Conservation (phyloP, 306 rosid species). For the Cucumis sativus region Cucumber_9930_V3 NC_026657.2:26656501-26657000, state of each 20-base stretch:
- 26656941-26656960: slow-evolving; percentile 11
- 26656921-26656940: slow-evolving; percentile 31
- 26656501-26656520: too few relatives aligned
- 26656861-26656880: slow-evolving; percentile 46
- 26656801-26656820: slow-evolving; percentile 43
- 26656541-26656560: too few relatives aligned
- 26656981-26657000: too few relatives aligned
- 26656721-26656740: neutral
- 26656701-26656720: neutral
- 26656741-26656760: neutral
- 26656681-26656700: too few relatives aligned
- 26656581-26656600: too few relatives aligned
- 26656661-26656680: too few relatives aligned
- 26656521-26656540: too few relatives aligned
- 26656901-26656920: slow-evolving; percentile 31
- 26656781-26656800: slow-evolving; percentile 46
- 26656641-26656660: too few relatives aligned
- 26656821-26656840: slow-evolving; percentile 34
- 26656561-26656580: too few relatives aligned
- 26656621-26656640: too few relatives aligned
- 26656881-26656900: slow-evolving; percentile 31
- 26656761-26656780: neutral
- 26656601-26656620: too few relatives aligned
- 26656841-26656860: slow-evolving; percentile 36
- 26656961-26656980: neutral